Percentiles rank a stretch among this genome's conserved stretches.
Conservation (phyloP, 2,329 filamentous ascomycete genomes). For the Ophidiomyces ophidiicola region DNA sequence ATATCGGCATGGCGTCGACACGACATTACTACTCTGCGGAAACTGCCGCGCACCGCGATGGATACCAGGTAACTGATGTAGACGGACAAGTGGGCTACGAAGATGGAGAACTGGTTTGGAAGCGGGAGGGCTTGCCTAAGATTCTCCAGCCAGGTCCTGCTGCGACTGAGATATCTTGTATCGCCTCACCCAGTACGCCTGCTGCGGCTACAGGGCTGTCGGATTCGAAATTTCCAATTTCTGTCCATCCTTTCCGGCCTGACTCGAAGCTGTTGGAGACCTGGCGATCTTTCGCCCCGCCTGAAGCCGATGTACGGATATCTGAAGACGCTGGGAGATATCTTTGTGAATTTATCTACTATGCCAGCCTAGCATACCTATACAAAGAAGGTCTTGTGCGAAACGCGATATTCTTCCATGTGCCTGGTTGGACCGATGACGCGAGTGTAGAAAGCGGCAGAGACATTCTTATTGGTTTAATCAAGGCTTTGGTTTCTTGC, state of each 20-base stretch:
- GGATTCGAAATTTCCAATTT: background rate
- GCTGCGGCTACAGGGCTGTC: background rate
- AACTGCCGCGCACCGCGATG: constrained; percentile 55
- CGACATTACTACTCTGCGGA: constrained; percentile 59
- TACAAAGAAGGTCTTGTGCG: constrained; percentile 23
- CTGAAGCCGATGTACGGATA: constrained; percentile 37
- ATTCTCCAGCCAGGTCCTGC: constrained; percentile 43
- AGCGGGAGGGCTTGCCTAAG: constrained; percentile 37
- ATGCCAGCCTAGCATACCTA: constrained; percentile 47
- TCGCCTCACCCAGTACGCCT: background rate
- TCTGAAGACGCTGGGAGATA: constrained; percentile 61
- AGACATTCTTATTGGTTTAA: constrained; percentile 32
- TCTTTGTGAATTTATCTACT: constrained; percentile 70
- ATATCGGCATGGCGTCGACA: constrained; percentile 66
- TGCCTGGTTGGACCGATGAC: constrained; percentile 49
- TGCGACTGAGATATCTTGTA: background rate
- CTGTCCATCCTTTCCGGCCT: constrained; percentile 21
- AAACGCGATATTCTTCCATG: constrained; percentile 59
- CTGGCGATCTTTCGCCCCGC: constrained; percentile 26
- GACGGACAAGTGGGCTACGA: constrained; percentile 40
- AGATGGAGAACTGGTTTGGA: constrained; percentile 37
- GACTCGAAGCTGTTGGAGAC: constrained; percentile 25
- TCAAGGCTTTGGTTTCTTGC: constrained; percentile 32
- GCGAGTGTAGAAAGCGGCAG: constrained; percentile 31
- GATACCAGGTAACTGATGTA: constrained; percentile 60